Percentiles rank a stretch among this genome's conserved stretches.
Evolutionary conservation across 352 stramenopile genomes (phyloP).

Genomic region (Elongisporangium undulatum): DNA sequence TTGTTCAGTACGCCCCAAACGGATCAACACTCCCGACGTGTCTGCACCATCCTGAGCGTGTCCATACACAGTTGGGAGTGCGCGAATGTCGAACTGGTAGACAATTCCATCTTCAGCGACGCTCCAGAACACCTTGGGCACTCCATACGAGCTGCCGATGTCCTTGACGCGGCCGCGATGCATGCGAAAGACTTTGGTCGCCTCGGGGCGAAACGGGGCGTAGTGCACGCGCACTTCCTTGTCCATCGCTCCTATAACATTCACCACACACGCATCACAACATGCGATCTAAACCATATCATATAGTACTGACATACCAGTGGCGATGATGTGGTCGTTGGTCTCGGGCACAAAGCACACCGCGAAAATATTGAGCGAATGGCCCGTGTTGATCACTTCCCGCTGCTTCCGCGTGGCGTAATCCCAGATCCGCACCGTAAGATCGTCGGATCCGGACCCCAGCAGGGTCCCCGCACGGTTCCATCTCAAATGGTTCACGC

Average conservation of each 20-base stretch:
- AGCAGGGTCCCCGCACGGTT: slow-evolving; percentile 61
- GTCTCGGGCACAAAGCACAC: slow-evolving; percentile 82
- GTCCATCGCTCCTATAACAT: slow-evolving; percentile 53
- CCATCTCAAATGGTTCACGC: slow-evolving; percentile 87
- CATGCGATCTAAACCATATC: not conserved
- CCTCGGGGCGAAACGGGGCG: slow-evolving; percentile 61
- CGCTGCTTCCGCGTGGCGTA: slow-evolving; percentile 48
- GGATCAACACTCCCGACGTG: slow-evolving; percentile 54
- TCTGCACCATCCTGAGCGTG: slow-evolving; percentile 18
- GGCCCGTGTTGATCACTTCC: slow-evolving; percentile 64
- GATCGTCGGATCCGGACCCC: slow-evolving; percentile 84
- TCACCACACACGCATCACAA: not conserved
- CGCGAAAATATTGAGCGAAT: slow-evolving; percentile 85
- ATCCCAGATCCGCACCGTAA: slow-evolving; percentile 74
- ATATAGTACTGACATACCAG: slow-evolving; percentile 14
- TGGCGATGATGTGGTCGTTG: slow-evolving; percentile 76
- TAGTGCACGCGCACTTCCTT: slow-evolving; percentile 86
- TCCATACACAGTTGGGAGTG: slow-evolving; percentile 22
- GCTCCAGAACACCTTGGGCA: slow-evolving; percentile 83
- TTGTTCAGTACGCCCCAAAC: slow-evolving; percentile 50
- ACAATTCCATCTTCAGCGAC: slow-evolving; percentile 82
- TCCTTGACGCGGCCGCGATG: slow-evolving; percentile 83
- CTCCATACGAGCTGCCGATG: slow-evolving; percentile 52
- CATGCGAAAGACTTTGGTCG: slow-evolving; percentile 60
- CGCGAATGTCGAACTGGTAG: slow-evolving; percentile 78